Percentiles rank a stretch among this genome's conserved stretches.
Evolutionary conservation across 2,329 filamentous ascomycete species (phyloP).

Genomic region (Fusarium buxicola): DNA sequence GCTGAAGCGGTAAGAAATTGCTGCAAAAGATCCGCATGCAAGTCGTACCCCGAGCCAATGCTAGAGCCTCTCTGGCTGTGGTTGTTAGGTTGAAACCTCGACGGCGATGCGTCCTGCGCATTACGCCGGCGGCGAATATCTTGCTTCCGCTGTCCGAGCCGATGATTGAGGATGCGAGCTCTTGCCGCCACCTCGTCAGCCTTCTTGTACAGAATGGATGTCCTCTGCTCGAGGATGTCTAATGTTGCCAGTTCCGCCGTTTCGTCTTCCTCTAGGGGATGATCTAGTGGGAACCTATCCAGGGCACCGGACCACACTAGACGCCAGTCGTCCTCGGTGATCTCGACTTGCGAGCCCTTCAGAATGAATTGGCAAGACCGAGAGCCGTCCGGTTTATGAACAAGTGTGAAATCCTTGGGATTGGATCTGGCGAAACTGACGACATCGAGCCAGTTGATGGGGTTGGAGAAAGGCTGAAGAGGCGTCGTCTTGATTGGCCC

Average conservation of each 20-base stretch:
- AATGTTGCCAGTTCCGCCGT: constrained; percentile 85
- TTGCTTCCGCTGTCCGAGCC: constrained; percentile 60
- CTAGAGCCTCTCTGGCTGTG: constrained; percentile 42
- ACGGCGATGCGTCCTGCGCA: constrained; percentile 49
- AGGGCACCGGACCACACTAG: constrained; percentile 85
- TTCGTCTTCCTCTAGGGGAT: constrained; percentile 87
- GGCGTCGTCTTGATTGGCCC: constrained; percentile 72
- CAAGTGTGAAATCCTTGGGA: constrained; percentile 80
- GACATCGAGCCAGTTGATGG: constrained; percentile 85
- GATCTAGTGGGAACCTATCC: constrained; percentile 80
- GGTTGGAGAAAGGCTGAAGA: constrained; percentile 68
- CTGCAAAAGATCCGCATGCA: constrained; percentile 67
- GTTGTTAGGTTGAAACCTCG: constrained; percentile 53
- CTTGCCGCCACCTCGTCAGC: constrained; percentile 76
- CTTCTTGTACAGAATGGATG: constrained; percentile 80
- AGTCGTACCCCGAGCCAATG: constrained; percentile 55
- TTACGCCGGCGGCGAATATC: constrained; percentile 48
- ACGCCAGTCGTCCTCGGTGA: constrained; percentile 88
- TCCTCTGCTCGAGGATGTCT: constrained; percentile 83
- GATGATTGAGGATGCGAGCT: constrained; percentile 82
- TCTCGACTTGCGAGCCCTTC: constrained; percentile 84
- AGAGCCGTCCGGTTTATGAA: constrained; percentile 74
- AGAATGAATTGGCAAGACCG: constrained; percentile 85
- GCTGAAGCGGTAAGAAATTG: constrained; percentile 57
- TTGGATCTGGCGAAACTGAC: constrained; percentile 86